Conservation (phyloP, 352 stramenopile genomes). For the Pythium monospermum region DNA sequence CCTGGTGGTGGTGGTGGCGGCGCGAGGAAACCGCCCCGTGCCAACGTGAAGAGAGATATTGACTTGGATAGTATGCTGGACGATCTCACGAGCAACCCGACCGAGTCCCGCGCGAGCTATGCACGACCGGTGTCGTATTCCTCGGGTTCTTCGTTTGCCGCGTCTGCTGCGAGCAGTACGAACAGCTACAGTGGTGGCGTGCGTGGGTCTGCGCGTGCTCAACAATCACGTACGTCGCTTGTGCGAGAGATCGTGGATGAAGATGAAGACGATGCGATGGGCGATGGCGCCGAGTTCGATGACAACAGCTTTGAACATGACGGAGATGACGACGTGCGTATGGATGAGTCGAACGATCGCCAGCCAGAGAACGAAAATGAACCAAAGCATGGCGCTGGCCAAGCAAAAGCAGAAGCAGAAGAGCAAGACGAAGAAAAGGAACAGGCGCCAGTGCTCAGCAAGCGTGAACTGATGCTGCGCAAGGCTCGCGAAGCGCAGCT, state of each 20-base stretch:
- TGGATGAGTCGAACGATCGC: too few relatives aligned
- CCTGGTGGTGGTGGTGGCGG: slow-evolving; percentile 7
- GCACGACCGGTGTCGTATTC: slow-evolving; percentile 54
- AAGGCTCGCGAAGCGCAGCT: slow-evolving; percentile 54
- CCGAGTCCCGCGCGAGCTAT: slow-evolving; percentile 47
- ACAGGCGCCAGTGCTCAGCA: slow-evolving; percentile 39
- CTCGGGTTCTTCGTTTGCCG: slow-evolving; percentile 25
- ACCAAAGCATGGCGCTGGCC: too few relatives aligned
- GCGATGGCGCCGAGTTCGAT: slow-evolving; percentile 9
- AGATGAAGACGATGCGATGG: slow-evolving; percentile 3
- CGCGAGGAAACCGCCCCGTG: slow-evolving; percentile 21
- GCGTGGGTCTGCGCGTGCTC: background rate
- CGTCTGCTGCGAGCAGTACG: slow-evolving; percentile 4
- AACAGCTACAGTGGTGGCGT: background rate
- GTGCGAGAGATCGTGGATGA: slow-evolving; percentile 19
- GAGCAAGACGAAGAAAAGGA: slow-evolving; percentile 6
- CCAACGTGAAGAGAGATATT: slow-evolving; percentile 64
- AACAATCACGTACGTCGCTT: background rate
- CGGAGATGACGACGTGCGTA: too few relatives aligned
- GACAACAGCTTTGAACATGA: slow-evolving; percentile 16
- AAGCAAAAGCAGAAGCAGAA: slow-evolving; percentile 9
- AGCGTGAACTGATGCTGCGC: slow-evolving; percentile 70
- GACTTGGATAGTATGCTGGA: slow-evolving; percentile 85
- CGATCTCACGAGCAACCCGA: slow-evolving; percentile 81
- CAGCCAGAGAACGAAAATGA: slow-evolving; percentile 31